A percentile compares a stretch with the other conserved stretches of the same genome.
Evolutionary conservation across 2,329 filamentous ascomycete species (phyloP).

Genomic region (Erysiphe neolycopersici): DNA sequence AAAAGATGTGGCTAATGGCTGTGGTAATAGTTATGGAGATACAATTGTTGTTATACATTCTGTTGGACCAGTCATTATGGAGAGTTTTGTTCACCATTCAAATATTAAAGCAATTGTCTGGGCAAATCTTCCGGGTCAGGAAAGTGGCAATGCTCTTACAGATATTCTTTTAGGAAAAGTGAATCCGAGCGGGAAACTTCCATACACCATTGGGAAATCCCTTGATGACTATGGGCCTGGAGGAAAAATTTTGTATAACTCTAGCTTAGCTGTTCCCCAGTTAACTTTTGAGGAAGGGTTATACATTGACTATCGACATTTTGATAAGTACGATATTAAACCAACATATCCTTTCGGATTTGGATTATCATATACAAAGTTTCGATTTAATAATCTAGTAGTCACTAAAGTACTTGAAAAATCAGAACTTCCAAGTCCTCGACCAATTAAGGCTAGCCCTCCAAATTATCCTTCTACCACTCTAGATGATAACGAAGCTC

Average conservation of each 20-base stretch:
- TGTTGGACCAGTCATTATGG: conserved; percentile 58
- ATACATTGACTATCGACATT: no score
- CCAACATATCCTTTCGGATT: no score
- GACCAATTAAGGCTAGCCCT: conserved; percentile 16
- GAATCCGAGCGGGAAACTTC: conserved; percentile 46
- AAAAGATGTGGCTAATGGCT: conserved; percentile 37
- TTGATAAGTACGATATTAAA: no score
- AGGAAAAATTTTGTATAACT: conserved; percentile 39
- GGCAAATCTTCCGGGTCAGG: conserved; percentile 68
- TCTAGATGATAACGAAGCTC: conserved; percentile 22
- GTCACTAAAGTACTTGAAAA: conserved; percentile 17
- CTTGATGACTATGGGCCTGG: conserved; percentile 51
- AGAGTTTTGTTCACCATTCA: conserved; percentile 53
- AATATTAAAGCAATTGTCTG: conserved; percentile 55
- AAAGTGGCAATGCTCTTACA: conserved; percentile 57
- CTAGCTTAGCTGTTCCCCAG: conserved; percentile 20
- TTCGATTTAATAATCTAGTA: conserved; percentile 23
- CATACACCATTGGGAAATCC: conserved; percentile 60
- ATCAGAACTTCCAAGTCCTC: conserved; percentile 12
- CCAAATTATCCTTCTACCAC: conserved; percentile 23
- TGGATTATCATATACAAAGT: conserved; percentile 37
- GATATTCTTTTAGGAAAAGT: conserved; percentile 56
- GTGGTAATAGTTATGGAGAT: conserved; percentile 32
- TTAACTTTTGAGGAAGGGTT: no score
- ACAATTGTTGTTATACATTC: conserved; percentile 72